These are phyloP conservation scores for Picea glauca DNA, from an alignment of 75 land plant genomes.

Conservation along the genomic window DNA sequence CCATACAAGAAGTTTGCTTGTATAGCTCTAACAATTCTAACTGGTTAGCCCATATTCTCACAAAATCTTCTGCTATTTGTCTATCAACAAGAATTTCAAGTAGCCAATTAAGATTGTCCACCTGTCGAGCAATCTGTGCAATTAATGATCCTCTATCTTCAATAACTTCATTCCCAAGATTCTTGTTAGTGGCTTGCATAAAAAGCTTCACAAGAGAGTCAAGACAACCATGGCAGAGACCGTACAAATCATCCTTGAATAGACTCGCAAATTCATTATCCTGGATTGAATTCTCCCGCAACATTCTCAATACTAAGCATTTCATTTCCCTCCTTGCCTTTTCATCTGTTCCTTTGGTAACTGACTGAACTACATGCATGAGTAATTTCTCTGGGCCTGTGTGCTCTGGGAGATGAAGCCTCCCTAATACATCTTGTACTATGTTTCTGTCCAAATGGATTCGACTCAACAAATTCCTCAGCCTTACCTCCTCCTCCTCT, in stretches of 20 bases:
- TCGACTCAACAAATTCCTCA: constrained; percentile 38
- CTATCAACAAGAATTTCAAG: constrained; percentile 68
- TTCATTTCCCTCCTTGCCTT: constrained; percentile 63
- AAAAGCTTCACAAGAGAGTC: constrained; percentile 28
- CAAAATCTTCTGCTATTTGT: constrained; percentile 74
- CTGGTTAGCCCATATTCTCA: constrained; percentile 63
- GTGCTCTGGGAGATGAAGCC: constrained; percentile 24
- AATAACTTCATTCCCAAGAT: constrained; percentile 2
- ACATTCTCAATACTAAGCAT: constrained; percentile 50
- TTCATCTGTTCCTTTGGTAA: constrained; percentile 32
- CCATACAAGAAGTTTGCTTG: constrained; percentile 42
- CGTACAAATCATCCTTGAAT: constrained; percentile 41
- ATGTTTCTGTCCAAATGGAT: constrained; percentile 28
- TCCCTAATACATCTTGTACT: constrained; percentile 34
- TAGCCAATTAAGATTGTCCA: constrained; percentile 76
- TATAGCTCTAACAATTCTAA: constrained; percentile 41
- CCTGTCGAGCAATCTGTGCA: constrained; percentile 53
- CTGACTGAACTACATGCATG: constrained; percentile 40
- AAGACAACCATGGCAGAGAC: constrained; percentile 37
- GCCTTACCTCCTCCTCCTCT: constrained; percentile 65
- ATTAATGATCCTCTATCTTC: constrained; percentile 18
- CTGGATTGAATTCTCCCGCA: constrained; percentile 47
- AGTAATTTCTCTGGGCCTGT: constrained; percentile 21
- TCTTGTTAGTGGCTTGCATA: constrained; percentile 28
- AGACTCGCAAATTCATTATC: constrained; percentile 45